Conservation (phyloP, 1,139 yeast genomes). For the Saccharomyces hybrid region DNA sequence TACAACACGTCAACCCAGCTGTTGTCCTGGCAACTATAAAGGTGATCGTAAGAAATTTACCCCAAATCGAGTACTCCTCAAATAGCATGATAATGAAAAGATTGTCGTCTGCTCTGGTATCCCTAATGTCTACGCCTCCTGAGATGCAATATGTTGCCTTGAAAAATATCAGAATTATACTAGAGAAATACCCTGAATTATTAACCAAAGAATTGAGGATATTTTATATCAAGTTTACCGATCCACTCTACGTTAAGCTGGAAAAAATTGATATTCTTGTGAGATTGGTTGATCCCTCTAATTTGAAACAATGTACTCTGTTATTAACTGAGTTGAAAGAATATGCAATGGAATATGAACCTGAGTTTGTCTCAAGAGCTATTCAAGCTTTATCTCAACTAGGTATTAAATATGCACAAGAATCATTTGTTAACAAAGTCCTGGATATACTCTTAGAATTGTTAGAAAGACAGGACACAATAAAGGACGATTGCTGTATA, state of each 20-base stretch:
- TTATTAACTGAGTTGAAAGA: conserved; percentile 82
- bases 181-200: conserved; percentile 80
- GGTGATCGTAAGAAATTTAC: conserved; percentile 67
- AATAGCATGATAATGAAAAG: conserved; percentile 41
- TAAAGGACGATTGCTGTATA: conserved; percentile 70
- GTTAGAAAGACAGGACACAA: conserved; percentile 69
- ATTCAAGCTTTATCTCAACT: conserved; percentile 81
- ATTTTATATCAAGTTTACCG: conserved; percentile 88
- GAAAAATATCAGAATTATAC: conserved; percentile 80
- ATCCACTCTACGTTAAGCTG: conserved; percentile 84
- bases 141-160: conserved; percentile 95
- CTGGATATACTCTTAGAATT: conserved; percentile 68
- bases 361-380: conserved; percentile 76
- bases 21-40: conserved; percentile 86
- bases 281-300: conserved; percentile 51
- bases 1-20: conserved; percentile 95
- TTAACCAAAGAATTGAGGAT: conserved; percentile 77
- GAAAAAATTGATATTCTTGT: conserved; percentile 90
- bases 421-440: conserved; percentile 40
- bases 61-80: conserved; percentile 32
- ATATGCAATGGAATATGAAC: conserved; percentile 89
- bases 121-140: conserved; percentile 77
- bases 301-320: conserved; percentile 56
- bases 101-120: conserved; percentile 85
- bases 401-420: conserved; percentile 65